A percentile compares a stretch with the other conserved stretches of the same genome.
Conservation (phyloP, 2,329 filamentous ascomycete genomes). For the Monosporascus cannonballus region DNA sequence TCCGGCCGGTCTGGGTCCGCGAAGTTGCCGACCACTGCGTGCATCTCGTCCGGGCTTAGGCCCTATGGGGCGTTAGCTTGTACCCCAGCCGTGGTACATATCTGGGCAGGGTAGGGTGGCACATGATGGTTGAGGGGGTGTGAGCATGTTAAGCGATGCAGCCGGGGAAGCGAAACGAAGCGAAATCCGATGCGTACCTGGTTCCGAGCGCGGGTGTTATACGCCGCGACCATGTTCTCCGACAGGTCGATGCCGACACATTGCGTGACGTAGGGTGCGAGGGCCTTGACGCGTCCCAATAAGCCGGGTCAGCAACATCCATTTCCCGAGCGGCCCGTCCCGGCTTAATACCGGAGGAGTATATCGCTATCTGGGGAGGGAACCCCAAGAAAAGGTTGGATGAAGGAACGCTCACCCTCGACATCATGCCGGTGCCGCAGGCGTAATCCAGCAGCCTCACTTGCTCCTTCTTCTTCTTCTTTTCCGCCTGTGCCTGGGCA, state of each 20-base stretch:
- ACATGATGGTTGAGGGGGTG: too few species aligned
- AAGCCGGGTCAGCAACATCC: background rate
- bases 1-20: constrained; percentile 39
- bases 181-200: constrained; percentile 32
- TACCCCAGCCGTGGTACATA: background rate
- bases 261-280: constrained; percentile 56
- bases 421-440: constrained; percentile 64
- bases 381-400: constrained; percentile 5
- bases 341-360: background rate
- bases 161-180: too few species aligned
- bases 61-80: constrained; percentile 30
- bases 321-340: too few species aligned
- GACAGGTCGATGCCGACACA: constrained; percentile 66
- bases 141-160: too few species aligned
- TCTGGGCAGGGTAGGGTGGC: too few species aligned
- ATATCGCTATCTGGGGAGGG: background rate
- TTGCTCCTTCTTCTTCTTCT: constrained; percentile 18
- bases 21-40: constrained; percentile 53
- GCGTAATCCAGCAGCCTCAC: constrained; percentile 67
- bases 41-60: constrained; percentile 45
- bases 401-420: constrained; percentile 41
- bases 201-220: constrained; percentile 54
- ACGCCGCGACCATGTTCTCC: constrained; percentile 62
- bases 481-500: constrained; percentile 19
- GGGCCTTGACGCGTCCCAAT: constrained; percentile 33